Evolutionary conservation across 2,329 filamentous ascomycete genomes (phyloP).

Genomic region (Graphilbum sp.): DNA sequence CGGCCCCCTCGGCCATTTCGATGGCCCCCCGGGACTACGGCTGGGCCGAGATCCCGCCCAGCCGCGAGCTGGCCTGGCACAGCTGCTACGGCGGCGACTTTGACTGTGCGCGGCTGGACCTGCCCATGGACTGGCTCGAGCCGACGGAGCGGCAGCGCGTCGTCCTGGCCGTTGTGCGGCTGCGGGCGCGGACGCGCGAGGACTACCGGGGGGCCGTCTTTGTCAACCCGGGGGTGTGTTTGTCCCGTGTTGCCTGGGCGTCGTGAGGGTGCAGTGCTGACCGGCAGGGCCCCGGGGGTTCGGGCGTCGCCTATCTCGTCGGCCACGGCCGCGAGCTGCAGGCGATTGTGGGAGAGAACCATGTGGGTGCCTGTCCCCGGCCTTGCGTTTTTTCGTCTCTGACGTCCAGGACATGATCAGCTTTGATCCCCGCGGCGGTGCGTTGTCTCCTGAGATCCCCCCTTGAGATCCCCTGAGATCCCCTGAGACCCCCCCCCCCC

Average conservation of each 20-base stretch:
- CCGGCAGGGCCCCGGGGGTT: conserved; percentile 28
- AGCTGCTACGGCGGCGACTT: conserved; percentile 16
- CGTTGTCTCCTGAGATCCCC: too few relatives aligned
- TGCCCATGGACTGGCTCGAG: conserved; percentile 24
- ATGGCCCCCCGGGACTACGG: not conserved
- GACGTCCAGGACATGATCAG: conserved; percentile 26
- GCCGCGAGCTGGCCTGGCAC: conserved; percentile 13
- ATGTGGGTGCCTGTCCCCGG: conserved; percentile 16
- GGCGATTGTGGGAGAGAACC: conserved; percentile 27
- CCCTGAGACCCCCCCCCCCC: too few relatives aligned
- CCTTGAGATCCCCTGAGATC: too few relatives aligned
- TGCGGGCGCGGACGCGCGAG: conserved; percentile 13
- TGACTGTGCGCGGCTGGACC: conserved; percentile 20
- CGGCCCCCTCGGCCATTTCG: too few relatives aligned
- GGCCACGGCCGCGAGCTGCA: conserved; percentile 20
- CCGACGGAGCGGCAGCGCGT: conserved; percentile 18
- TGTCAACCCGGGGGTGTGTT: conserved; percentile 20
- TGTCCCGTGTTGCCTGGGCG: not conserved
- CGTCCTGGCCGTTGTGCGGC: conserved; percentile 18
- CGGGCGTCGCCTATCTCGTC: conserved; percentile 19
- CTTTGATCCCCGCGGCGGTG: conserved; percentile 32
- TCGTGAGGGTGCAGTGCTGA: not conserved
- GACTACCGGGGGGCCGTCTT: conserved; percentile 18
- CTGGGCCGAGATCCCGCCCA: conserved; percentile 1
- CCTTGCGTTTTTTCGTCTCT: not conserved